Percentiles rank a stretch among this genome's conserved stretches.
These are phyloP conservation scores for Tympanopsis confertula DNA, from an alignment of 2,329 filamentous ascomycete species.

Conservation along the genomic window DNA sequence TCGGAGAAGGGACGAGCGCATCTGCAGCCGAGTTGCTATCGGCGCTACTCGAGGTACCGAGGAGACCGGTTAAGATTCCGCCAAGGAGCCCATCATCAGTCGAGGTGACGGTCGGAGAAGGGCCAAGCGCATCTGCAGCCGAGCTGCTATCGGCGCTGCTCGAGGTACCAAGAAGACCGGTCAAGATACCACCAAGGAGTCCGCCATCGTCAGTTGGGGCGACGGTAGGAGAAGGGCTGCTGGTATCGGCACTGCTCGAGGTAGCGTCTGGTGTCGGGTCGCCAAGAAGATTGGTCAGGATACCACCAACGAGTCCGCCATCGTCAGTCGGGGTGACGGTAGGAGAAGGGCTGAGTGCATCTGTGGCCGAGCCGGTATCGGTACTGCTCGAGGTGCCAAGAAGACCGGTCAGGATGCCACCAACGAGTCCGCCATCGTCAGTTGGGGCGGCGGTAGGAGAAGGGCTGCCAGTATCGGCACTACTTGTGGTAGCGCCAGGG, in stretches of 20 bases:
- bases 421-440: background rate
- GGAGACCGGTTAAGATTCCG: background rate
- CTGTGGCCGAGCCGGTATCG: background rate
- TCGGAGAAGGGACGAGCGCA: background rate
- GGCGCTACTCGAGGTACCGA: background rate
- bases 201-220: too few species aligned
- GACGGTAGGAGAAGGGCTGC: too few species aligned
- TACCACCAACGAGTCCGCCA: background rate
- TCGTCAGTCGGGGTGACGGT: background rate
- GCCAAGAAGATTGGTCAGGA: background rate
- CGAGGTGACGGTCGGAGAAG: background rate
- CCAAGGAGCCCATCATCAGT: background rate
- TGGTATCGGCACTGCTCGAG: background rate
- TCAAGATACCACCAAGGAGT: too few species aligned
- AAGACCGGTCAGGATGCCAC: background rate
- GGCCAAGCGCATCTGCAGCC: too few species aligned
- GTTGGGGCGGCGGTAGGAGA: background rate
- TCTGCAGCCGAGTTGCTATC: background rate
- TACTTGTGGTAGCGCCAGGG: background rate
- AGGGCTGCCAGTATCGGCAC: too few species aligned
- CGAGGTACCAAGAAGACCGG: too few species aligned
- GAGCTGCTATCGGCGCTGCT: too few species aligned
- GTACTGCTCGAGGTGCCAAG: background rate
- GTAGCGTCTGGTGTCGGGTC: background rate
- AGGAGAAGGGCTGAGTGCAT: background rate